Conservation (phyloP, 106 monocot species). For the Narthecium ossifragum region DNA sequence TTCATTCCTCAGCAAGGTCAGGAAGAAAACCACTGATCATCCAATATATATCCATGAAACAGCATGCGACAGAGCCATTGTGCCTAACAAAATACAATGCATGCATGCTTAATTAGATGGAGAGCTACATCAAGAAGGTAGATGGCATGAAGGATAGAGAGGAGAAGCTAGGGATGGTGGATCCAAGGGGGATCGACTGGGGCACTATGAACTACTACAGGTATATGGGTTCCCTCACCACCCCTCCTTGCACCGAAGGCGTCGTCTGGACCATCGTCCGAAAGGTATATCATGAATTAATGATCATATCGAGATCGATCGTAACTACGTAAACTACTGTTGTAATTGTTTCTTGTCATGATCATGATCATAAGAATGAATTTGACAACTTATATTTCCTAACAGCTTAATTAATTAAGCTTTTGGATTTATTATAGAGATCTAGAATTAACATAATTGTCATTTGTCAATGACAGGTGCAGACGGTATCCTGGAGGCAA, state of each 20-base stretch:
- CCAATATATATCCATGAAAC: background rate
- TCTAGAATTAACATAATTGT: background rate
- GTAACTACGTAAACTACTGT: no score
- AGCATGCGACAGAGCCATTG: background rate
- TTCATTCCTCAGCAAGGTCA: slow-evolving; percentile 39
- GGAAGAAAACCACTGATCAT: background rate
- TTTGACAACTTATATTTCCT: background rate
- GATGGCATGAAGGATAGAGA: slow-evolving; percentile 11
- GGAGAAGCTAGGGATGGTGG: slow-evolving; percentile 38
- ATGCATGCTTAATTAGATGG: slow-evolving; percentile 26
- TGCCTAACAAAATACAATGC: background rate
- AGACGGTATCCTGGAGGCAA: slow-evolving; percentile 41
- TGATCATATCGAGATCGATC: background rate
- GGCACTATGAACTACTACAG: slow-evolving; percentile 68
- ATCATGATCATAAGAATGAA: background rate
- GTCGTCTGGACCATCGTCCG: slow-evolving; percentile 61
- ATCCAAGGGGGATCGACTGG: slow-evolving; percentile 35
- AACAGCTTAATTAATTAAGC: background rate
- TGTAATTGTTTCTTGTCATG: background rate
- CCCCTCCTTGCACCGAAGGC: slow-evolving; percentile 82
- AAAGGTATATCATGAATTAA: slow-evolving; percentile 24
- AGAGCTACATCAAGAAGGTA: slow-evolving; percentile 27
- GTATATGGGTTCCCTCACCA: slow-evolving; percentile 81
- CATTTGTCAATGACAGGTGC: slow-evolving; percentile 19
- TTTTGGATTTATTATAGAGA: background rate